phyloP scores from a whole-genome alignment of 208 protist species.

The Crithidia brevicula region DNA sequence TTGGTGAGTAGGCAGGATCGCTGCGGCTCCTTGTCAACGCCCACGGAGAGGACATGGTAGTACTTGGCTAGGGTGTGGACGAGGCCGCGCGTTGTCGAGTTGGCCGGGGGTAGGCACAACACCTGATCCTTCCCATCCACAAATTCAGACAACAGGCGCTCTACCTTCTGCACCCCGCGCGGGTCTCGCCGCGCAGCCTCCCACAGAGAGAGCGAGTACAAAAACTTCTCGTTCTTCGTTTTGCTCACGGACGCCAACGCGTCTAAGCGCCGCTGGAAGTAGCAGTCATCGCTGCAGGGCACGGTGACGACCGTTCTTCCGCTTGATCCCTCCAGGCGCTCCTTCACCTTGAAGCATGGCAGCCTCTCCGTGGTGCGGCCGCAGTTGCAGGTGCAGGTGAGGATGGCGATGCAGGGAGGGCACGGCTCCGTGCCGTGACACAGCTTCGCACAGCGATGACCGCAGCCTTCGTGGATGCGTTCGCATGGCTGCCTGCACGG shows the following conservation, averaged over 20 bases:
- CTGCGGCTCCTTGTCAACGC: slow-evolving; percentile 55
- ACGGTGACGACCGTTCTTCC: slow-evolving; percentile 27
- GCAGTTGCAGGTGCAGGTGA: slow-evolving; percentile 61
- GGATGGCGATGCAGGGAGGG: slow-evolving; percentile 41
- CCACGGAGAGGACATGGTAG: slow-evolving; percentile 61
- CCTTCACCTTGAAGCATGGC: slow-evolving; percentile 47
- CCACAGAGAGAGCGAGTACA: slow-evolving; percentile 76
- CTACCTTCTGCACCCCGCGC: slow-evolving; percentile 35
- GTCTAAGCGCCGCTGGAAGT: slow-evolving; percentile 31
- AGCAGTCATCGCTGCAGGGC: slow-evolving; percentile 46
- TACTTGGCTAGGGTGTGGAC: slow-evolving; percentile 64
- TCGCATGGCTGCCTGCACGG: slow-evolving; percentile 48
- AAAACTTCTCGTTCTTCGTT: slow-evolving; percentile 34
- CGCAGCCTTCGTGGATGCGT: slow-evolving; percentile 49
- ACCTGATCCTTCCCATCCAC: slow-evolving; percentile 31
- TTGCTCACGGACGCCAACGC: slow-evolving; percentile 26
- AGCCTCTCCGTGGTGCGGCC: slow-evolving; percentile 39
- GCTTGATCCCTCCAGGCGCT: slow-evolving; percentile 26
- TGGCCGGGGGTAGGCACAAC: slow-evolving; percentile 47
- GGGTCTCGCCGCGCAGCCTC: slow-evolving; percentile 25
- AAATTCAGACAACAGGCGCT: slow-evolving; percentile 56
- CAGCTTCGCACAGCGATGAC: slow-evolving; percentile 51
- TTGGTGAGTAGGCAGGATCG: slow-evolving; percentile 59
- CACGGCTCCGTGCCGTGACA: slow-evolving; percentile 59
- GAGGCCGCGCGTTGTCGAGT: slow-evolving; percentile 46